Conservation (phyloP, 257 asterid species). For the Anisodus acutangulus region DNA sequence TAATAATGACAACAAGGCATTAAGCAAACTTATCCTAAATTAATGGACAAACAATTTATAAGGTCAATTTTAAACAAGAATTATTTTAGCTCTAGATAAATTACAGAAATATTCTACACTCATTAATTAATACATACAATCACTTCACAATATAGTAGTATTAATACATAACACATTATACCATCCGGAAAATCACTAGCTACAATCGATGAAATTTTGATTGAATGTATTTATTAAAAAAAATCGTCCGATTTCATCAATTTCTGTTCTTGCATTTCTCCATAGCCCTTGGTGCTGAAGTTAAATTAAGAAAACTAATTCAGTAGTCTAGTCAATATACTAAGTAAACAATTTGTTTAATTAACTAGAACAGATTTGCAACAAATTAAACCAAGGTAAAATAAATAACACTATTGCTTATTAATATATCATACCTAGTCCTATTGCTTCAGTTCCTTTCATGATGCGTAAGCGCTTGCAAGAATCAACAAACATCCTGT, state of each 20-base stretch:
- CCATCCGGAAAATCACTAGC: no score
- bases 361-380: no score
- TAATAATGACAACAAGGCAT: not conserved
- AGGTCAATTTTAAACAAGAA: not conserved
- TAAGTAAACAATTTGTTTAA: no score
- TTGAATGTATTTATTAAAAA: no score
- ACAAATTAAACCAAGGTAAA: no score
- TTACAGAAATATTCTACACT: not conserved
- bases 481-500: conserved; percentile 51
- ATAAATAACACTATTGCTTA: no score
- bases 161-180: not conserved
- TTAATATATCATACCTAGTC: conserved; percentile 8
- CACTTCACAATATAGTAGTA: not conserved
- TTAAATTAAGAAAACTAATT: no score
- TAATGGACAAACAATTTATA: not conserved
- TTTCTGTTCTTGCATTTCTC: no score
- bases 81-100: not conserved
- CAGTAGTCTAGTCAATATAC: no score
- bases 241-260: no score
- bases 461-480: conserved; percentile 54
- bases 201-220: no score
- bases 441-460: conserved; percentile 50
- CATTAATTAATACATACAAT: not conserved
- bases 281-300: no score
- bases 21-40: not conserved